Base-by-base conservation (phyloP, 225 moss, liverwort and hornwort species). In the Straminergon stramineum region DNA sequence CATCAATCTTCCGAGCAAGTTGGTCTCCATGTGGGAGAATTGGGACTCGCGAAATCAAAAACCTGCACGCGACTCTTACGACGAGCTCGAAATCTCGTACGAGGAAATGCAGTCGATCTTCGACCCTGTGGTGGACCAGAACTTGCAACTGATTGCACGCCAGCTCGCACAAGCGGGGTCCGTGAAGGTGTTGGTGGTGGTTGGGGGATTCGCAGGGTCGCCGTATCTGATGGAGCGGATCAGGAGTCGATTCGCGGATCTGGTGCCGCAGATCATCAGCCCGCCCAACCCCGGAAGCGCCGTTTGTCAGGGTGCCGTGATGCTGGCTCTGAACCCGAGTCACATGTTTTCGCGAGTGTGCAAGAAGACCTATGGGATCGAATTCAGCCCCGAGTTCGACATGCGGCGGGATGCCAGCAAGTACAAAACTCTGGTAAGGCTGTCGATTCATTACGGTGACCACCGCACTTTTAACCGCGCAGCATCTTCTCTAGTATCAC, bases 201-300 rank as follows among this genome's bases (percentile, higher is more conserved):
- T 96, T 2, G 97, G 97, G 2, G 96, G 96, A 7, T 98, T 98
- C 45, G 91, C 95, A 6, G 93, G 87, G 23, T 96, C 96, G 2
- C 94, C 90, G 5, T 96, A 96, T 82, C 93, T 98, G 18, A 87
- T 94, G 81, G 79, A 78, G 7, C 93, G 92, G 61, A 91, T 95
- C 26, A 81, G 84, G 8, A 21, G 75, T 17, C 77, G 83, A 3
- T 96, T 96, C 34, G 17, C 31, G 2, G 6, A 7, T 5, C 8
- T 71, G 3, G 93, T 94, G 18, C 53, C 69, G 12, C 37, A 82
- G 10, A 95, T 97, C 66, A 75, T 96, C 32, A 88, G 84, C 43
- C 96, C 97, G 2, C 85, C 92, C 1, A 92, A 94, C 55, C 95
- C 97, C 1, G 97, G 96, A 30, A 89, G 91, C 85, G 95, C 95